phyloP scores from a whole-genome alignment of 2,329 filamentous ascomycete genomes.

The Thielaviopsis cerberus region DNA sequence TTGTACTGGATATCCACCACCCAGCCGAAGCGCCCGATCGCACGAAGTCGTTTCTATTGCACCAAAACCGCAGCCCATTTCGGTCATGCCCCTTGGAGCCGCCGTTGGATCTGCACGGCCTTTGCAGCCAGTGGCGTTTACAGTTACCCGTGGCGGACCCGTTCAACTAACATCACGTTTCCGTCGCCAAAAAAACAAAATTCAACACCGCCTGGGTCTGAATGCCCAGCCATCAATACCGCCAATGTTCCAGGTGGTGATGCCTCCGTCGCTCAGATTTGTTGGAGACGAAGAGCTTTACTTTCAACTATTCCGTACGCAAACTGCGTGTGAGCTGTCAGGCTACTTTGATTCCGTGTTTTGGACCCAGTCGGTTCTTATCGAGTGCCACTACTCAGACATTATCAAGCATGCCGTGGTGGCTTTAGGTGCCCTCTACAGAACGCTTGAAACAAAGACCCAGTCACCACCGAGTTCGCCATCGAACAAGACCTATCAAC shows the following conservation, averaged over 20 bases:
- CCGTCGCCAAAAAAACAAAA: conserved; percentile 3
- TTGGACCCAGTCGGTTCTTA: conserved; percentile 43
- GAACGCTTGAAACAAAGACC: conserved; percentile 40
- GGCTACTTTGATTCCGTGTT: conserved; percentile 50
- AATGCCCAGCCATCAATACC: not conserved
- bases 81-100: not conserved
- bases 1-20: conserved; percentile 45
- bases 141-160: not conserved
- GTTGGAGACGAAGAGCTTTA: conserved; percentile 32
- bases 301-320: conserved; percentile 42
- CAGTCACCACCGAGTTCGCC: conserved; percentile 29
- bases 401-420: conserved; percentile 47
- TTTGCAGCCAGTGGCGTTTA: not conserved
- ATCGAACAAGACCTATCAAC: conserved; percentile 15
- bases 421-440: conserved; percentile 47
- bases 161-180: not conserved
- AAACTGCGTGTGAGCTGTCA: conserved; percentile 43
- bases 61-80: conserved; percentile 23
- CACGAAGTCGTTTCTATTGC: conserved; percentile 31
- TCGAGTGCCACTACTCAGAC: conserved; percentile 42
- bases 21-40: conserved; percentile 27
- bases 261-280: conserved; percentile 3
- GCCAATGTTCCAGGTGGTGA: conserved; percentile 8
- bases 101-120: not conserved
- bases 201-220: not conserved